Base-by-base conservation (phyloP, 345 rosid genomes). In the Toxicodendron radicans region DNA sequence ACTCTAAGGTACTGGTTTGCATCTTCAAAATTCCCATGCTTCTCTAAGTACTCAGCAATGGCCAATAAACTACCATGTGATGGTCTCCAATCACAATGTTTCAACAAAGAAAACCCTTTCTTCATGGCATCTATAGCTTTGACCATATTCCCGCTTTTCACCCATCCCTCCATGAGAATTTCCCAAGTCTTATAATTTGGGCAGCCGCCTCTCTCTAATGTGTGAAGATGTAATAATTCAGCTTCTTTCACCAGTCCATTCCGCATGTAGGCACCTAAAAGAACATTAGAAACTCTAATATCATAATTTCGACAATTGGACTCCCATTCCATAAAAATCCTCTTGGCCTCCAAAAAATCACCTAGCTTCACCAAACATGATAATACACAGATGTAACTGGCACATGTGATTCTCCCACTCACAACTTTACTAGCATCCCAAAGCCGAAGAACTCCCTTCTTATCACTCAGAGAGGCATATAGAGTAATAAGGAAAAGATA, bases 161-260 rank as follows among this genome's bases (percentile, higher is more conserved):
- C 79, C 89, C 87, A 85, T 32, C 90, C 92, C 77, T 90, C 92
- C 82, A 76, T 82, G 18, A 90, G 76, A 63, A 90, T 90, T 58
- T 90, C 95, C 95, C 92, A 90, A n/a, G 92, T 88, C 82, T 88
- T 90, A 74, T 82, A 88, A 74, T 90, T 90, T 20, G 95, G 92
- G 59, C 43, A 45, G 59, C 92, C 92, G 66, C 92, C 91, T 77
- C 74, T 84, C 74, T 79, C 79, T 72, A 88, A 64, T 20, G 84
- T 78, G 43, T 41, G 86, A 5, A 27, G 35, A 71, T 90, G 88
- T 56, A 90, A 71, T 0, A 79, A 53, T 79, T 88, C 87, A 8
- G 87, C 90, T 79, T 82, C 83, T 23, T 7, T 52, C 52, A 82
- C 82, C 66, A 80, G 7, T 53, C 89, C 88, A 59, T 71, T 79